A percentile compares a stretch with the other conserved stretches of the same genome.
These are phyloP conservation scores for Neocallimastix lanati DNA, from an alignment of 192 early-diverging fungal genomes.

Conservation along the genomic window DNA sequence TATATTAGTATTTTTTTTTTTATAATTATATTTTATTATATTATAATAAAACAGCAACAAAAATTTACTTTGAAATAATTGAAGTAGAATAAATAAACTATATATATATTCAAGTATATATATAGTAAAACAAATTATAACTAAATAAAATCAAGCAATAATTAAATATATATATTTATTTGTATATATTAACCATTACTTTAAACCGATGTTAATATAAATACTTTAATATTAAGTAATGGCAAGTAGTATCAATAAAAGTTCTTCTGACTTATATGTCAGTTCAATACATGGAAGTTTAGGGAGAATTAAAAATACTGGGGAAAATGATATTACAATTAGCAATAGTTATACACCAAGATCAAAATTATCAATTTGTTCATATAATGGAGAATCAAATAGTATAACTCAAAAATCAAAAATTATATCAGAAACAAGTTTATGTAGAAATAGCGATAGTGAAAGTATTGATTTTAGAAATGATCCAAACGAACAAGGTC, in stretches of 20 bases:
- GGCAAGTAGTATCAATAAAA: not conserved
- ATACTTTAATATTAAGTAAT: not conserved
- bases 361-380: not conserved
- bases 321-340: not conserved
- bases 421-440: not conserved
- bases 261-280: not conserved
- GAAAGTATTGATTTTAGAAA: not conserved
- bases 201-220: too few relatives aligned
- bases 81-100: too few relatives aligned
- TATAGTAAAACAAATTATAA: too few relatives aligned
- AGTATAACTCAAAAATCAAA: not conserved
- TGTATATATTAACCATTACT: too few relatives aligned
- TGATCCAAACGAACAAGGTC: not conserved
- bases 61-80: too few relatives aligned
- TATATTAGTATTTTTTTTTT: too few relatives aligned
- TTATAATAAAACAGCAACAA: too few relatives aligned
- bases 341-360: not conserved
- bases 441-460: not conserved
- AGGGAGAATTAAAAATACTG: not conserved
- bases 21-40: too few relatives aligned
- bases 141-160: too few relatives aligned
- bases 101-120: too few relatives aligned
- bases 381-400: not conserved
- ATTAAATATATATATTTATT: too few relatives aligned
- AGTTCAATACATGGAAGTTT: not conserved